These are phyloP conservation scores for Hericium erinaceus DNA, from an alignment of 768 basidiomycete species.

Conservation along the genomic window DNA sequence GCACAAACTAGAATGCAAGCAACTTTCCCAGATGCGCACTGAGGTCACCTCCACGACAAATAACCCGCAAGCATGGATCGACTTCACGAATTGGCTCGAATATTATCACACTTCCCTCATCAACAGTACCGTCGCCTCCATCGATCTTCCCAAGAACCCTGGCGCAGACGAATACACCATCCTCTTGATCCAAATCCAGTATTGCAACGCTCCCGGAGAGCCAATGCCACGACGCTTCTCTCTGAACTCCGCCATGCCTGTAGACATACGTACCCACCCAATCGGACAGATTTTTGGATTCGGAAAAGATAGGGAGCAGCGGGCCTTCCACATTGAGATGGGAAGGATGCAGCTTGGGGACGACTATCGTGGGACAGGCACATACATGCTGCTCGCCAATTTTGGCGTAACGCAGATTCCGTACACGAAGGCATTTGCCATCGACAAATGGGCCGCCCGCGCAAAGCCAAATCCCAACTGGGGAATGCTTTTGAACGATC, in stretches of 20 bases:
- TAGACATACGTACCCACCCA: not conserved
- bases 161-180: not conserved
- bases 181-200: not conserved
- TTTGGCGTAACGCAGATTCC: not conserved
- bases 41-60: not conserved
- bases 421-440: slow-evolving; percentile 3
- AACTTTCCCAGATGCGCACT: not conserved
- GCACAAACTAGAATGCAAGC: not conserved
- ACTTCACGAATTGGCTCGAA: not conserved
- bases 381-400: not conserved
- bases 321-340: not conserved
- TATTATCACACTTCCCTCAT: slow-evolving; percentile 1
- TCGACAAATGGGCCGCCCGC: not conserved
- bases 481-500: not conserved
- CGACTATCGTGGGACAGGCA: slow-evolving; percentile 1
- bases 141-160: not conserved
- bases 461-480: not conserved
- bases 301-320: not conserved
- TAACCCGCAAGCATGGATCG: not conserved
- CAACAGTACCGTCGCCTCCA: not conserved
- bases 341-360: not conserved
- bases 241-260: not conserved
- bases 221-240: not conserved
- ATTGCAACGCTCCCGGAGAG: not conserved
- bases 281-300: not conserved